A percentile compares a stretch with the other conserved stretches of the same genome.
Conservation (phyloP, 495 filamentous ascomycete species). For the Baudoinia panamericana region DNA sequence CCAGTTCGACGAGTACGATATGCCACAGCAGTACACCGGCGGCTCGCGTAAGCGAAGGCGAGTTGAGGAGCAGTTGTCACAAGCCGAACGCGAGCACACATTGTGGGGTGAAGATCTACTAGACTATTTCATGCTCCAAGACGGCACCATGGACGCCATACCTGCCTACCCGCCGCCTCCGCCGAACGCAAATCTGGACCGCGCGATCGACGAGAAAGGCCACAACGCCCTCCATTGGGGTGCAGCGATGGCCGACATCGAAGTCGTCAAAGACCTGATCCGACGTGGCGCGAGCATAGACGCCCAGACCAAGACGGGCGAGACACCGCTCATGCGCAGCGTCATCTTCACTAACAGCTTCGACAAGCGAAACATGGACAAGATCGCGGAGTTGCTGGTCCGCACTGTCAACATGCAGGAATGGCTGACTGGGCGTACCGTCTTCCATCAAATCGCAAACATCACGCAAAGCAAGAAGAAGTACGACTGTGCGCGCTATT, state of each 20-base stretch:
- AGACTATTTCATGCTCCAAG: slow-evolving; percentile 83
- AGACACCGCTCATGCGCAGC: slow-evolving; percentile 88
- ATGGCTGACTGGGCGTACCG: slow-evolving; percentile 55
- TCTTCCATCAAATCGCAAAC: slow-evolving; percentile 84
- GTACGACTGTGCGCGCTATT: slow-evolving; percentile 74
- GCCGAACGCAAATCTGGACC: slow-evolving; percentile 69
- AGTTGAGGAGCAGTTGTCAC: slow-evolving; percentile 44
- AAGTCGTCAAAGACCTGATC: slow-evolving; percentile 74
- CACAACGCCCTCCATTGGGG: slow-evolving; percentile 95
- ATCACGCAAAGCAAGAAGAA: slow-evolving; percentile 68
- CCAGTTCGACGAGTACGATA: slow-evolving; percentile 62
- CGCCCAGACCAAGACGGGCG: slow-evolving; percentile 60
- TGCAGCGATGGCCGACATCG: slow-evolving; percentile 91
- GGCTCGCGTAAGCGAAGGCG: slow-evolving; percentile 70
- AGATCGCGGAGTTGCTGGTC: slow-evolving; percentile 63
- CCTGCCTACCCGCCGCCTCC: slow-evolving; percentile 62
- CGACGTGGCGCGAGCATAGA: slow-evolving; percentile 57
- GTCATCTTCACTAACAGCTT: slow-evolving; percentile 93
- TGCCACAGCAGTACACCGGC: slow-evolving; percentile 49
- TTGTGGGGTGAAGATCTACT: slow-evolving; percentile 82
- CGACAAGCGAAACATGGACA: slow-evolving; percentile 74
- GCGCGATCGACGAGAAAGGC: slow-evolving; percentile 72
- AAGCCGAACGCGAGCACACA: slow-evolving; percentile 68
- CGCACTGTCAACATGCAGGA: slow-evolving; percentile 64
- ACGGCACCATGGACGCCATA: slow-evolving; percentile 48